Evolutionary conservation across 176 grass and related monocot genomes (phyloP), one percentile per base, ranked within the genome.

Genomic region (Chrysopogon serrulatus): DNA sequence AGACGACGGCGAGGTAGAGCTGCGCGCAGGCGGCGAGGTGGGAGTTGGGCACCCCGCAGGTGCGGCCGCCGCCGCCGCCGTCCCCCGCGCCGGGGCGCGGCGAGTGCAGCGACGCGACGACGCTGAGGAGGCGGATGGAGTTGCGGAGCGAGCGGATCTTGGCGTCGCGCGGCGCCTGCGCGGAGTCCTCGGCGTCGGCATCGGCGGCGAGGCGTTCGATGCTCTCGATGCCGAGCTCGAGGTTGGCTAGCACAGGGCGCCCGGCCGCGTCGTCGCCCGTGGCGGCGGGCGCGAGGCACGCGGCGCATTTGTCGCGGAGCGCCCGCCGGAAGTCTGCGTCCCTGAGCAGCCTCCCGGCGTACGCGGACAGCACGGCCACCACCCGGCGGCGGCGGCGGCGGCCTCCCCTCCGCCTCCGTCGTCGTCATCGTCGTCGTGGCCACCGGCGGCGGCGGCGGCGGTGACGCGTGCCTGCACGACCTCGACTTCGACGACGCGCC

Each of bases 101-200:
- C 2, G 87, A 82, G 81, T 89, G 89, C 42, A 99, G 96, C 32
- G 93, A 93, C 2, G 93, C 91, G 36, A 95, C 96, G 60, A 99
- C 83, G 76, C 96, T 93, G 76, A 99, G 86, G 40, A 96, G 86
- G 80, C 96, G 82, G 75, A 99, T 94, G 75, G 93, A 99, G 81
- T 94, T 99, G 64, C 93, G 82, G 34, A 99, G 79, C 54, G 93
- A 99, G 67, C 91, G 96, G 84, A 94, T 94, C 91, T 96, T 99
- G 65, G 89, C 71, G 32, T 96, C 93, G 14, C 89, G 90, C 30
- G 77, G 71, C 1, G 30, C 64, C 28, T 47, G 69, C 8, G 51
- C 56, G 23, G 23, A n/a, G n/a, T n/a, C n/a, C 23, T 23, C 23
- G 21, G 37, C 24, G 1, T 26, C 31, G 27, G 77, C 86, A 73